phyloP scores from a whole-genome alignment of 345 rosid species.

The Boechera retrofracta region DNA sequence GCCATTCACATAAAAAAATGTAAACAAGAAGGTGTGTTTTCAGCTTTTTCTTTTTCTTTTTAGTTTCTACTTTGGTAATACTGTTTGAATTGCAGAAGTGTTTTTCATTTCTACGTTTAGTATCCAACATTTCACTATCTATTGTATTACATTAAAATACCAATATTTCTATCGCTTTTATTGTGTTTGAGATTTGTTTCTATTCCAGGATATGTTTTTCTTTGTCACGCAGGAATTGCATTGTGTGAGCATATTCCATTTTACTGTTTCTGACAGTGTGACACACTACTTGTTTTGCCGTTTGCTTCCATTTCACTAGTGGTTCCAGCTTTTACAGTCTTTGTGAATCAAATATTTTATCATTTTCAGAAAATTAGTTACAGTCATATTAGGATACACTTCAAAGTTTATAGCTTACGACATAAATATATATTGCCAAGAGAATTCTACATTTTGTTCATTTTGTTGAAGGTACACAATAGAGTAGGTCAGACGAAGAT shows the following conservation, averaged over 20 bases:
- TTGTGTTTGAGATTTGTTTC: not conserved
- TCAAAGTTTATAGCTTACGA: not conserved
- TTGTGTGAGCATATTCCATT: not conserved
- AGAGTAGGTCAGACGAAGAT: too few relatives aligned
- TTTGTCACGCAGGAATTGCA: not conserved
- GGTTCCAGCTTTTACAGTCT: too few relatives aligned
- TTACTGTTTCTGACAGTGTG: not conserved
- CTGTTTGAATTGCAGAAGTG: not conserved
- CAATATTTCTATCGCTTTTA: not conserved
- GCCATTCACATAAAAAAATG: slow-evolving; percentile 20
- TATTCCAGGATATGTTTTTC: not conserved
- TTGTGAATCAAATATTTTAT: too few relatives aligned
- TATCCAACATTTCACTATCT: not conserved
- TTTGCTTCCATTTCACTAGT: too few relatives aligned
- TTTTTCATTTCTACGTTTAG: not conserved
- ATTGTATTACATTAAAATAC: not conserved
- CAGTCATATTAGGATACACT: too few relatives aligned
- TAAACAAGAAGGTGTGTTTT: slow-evolving; percentile 25
- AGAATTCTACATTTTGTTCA: too few relatives aligned
- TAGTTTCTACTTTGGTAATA: slow-evolving; percentile 5
- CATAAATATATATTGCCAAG: too few relatives aligned
- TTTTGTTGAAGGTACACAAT: too few relatives aligned
- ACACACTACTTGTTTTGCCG: not conserved
- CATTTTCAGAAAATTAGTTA: too few relatives aligned
- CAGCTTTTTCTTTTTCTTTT: not conserved